Percentiles rank a stretch among this genome's conserved stretches.
Conservation (phyloP, 768 basidiomycete species). For the Hericium rajendrae region DNA sequence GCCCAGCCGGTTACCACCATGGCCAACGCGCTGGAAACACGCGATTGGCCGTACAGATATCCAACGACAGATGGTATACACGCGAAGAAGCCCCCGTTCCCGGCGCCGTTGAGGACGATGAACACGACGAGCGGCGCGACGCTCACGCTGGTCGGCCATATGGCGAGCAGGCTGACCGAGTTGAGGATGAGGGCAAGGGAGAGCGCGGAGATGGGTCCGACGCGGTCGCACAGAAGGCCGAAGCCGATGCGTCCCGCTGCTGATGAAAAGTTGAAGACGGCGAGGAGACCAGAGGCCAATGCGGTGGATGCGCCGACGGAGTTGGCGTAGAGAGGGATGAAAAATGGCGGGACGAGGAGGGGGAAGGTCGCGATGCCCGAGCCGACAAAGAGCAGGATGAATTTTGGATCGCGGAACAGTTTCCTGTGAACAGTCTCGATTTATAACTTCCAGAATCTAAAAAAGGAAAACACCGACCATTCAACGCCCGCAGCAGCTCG, state of each 20-base stretch:
- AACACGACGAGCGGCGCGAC: conserved; percentile 18
- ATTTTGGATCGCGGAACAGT: conserved; percentile 22
- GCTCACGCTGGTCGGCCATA: conserved; percentile 12
- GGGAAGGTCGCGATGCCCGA: not conserved
- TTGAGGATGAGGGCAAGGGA: conserved; percentile 19
- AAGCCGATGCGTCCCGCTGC: conserved; percentile 22
- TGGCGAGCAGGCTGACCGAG: conserved; percentile 21
- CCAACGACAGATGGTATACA: conserved; percentile 23
- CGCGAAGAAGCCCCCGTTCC: conserved; percentile 19
- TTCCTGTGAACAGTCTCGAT: conserved; percentile 13
- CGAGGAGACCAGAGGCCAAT: conserved; percentile 21
- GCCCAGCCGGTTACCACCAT: conserved; percentile 24
- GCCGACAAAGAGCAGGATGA: conserved; percentile 12
- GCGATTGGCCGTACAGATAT: conserved; percentile 17
- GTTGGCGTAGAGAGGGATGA: conserved; percentile 26
- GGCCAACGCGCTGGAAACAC: conserved; percentile 21
- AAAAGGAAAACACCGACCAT: conserved; percentile 11
- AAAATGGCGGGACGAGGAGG: conserved; percentile 18
- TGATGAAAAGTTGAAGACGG: conserved; percentile 24
- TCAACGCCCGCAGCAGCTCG: conserved; percentile 15
- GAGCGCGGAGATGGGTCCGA: conserved; percentile 22
- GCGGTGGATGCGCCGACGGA: conserved; percentile 18
- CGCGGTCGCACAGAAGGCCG: conserved; percentile 19
- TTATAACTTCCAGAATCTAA: not conserved
- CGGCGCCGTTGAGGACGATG: conserved; percentile 13